A percentile compares a stretch with the other conserved stretches of the same genome.
These are phyloP conservation scores for Termitomyces sp. DNA, from an alignment of 768 basidiomycete species.

Conservation along the genomic window DNA sequence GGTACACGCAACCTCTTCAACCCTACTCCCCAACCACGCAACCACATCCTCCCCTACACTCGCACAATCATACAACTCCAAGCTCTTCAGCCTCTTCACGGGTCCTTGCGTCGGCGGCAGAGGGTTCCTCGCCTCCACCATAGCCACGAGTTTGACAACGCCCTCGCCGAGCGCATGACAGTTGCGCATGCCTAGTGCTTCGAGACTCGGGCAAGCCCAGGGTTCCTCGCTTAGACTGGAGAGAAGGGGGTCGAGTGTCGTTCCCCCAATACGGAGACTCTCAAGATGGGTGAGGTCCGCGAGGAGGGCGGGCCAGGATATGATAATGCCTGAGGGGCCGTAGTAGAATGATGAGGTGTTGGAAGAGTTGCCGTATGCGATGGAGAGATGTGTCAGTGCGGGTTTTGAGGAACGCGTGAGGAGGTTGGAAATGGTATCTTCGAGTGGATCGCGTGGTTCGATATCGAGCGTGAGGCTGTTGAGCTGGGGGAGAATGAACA, in stretches of 20 bases:
- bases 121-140: slow-evolving; percentile 73
- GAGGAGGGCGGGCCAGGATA: slow-evolving; percentile 64
- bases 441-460: slow-evolving; percentile 71
- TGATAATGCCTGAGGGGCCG: slow-evolving; percentile 52
- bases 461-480: slow-evolving; percentile 64
- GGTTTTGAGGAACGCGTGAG: slow-evolving; percentile 59
- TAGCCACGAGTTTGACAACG: slow-evolving; percentile 63
- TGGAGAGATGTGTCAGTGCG: slow-evolving; percentile 53
- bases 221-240: slow-evolving; percentile 47
- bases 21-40: slow-evolving; percentile 59
- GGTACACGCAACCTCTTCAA: slow-evolving; percentile 60
- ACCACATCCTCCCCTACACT: slow-evolving; percentile 67
- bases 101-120: slow-evolving; percentile 23
- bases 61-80: slow-evolving; percentile 70
- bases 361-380: slow-evolving; percentile 50
- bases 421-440: slow-evolving; percentile 64
- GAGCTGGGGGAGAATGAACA: slow-evolving; percentile 55
- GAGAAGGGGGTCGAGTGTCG: slow-evolving; percentile 63
- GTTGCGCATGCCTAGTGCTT: slow-evolving; percentile 55
- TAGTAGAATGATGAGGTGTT: slow-evolving; percentile 50
- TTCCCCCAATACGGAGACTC: slow-evolving; percentile 61
- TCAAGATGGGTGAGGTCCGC: slow-evolving; percentile 55
- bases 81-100: slow-evolving; percentile 44
- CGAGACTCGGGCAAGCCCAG: slow-evolving; percentile 66
- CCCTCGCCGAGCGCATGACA: slow-evolving; percentile 67